Base-by-base conservation (phyloP, 208 protist genomes). In the Acanthamoeba castellanii region DNA sequence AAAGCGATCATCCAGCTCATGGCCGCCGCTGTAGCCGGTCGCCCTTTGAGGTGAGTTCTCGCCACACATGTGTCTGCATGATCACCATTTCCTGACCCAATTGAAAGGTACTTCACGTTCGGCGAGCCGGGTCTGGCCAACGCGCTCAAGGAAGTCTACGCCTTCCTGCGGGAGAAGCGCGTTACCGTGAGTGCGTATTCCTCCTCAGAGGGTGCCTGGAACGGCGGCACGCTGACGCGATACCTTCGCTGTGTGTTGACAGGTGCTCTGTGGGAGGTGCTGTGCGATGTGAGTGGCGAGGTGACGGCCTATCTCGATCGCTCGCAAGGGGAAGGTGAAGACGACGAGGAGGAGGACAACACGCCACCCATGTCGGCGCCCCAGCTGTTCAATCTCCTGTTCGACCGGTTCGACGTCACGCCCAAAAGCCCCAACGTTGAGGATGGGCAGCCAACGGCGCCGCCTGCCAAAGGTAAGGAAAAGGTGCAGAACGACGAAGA, bases 1-100 rank as follows among this genome's bases (percentile, higher is more conserved):
- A 94, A 94, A 32, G 68, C 74, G 13, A 66, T 94, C 47, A 94
- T 94, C 34, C 91, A 94, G 91, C 72, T 94, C 34, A 94, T 87
- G 64, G 85, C 59, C 13, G 85, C 85, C 6, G 45, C 85, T 0
- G 37, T 57, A 0, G 18, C 64, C 13, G 27, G 85, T 13, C 85
- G 85, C 7, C 85, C 85, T 8, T 5, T 92, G 78, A 55, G 78
- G 78, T 87, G 32, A 42, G 37, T 20, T n/a, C 14, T 18, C 59
- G 3, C 20, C 20, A 5, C 22, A 0, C 25, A 0, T 2, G 16
- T 59, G 11, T 20, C 55, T 25, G 55, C 55, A 59, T 59, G 55
- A 37, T 3, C 37, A 37, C 37, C 37, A 37, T 37, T 59, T 59
- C 55, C 11, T 59, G 1, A 6, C 55, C 3, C 20, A 13, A 59